Conservation (phyloP, 78 protist genomes). For the Bodo saltans region DNA sequence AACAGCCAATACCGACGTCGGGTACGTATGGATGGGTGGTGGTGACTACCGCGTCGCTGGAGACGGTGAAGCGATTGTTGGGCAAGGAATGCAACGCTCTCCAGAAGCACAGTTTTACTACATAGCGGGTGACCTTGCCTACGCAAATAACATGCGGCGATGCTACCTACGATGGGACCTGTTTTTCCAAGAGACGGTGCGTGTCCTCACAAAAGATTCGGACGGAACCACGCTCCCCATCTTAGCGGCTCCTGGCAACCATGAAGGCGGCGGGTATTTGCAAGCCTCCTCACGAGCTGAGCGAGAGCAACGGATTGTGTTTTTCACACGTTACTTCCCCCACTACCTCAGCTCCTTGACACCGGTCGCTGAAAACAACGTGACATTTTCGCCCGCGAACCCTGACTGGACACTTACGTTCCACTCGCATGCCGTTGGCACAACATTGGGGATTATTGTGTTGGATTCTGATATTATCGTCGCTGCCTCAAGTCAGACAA, state of each 20-base stretch:
- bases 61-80: too few species aligned
- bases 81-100: background rate
- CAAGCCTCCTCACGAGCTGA: background rate
- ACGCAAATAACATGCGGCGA: background rate
- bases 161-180: background rate
- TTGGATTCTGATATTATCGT: background rate
- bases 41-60: too few species aligned
- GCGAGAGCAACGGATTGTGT: background rate
- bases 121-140: background rate
- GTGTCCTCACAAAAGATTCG: too few species aligned
- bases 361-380: background rate
- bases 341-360: background rate
- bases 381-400: too few species aligned
- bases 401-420: background rate
- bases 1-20: too few species aligned
- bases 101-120: background rate
- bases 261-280: background rate
- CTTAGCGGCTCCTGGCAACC: background rate
- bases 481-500: background rate
- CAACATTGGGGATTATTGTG: background rate
- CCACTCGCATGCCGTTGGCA: background rate
- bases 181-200: background rate
- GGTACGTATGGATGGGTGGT: too few species aligned
- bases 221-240: too few species aligned
- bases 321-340: background rate